phyloP scores from a whole-genome alignment of 179 eudicot genomes.

The Gypsophila paniculata region DNA sequence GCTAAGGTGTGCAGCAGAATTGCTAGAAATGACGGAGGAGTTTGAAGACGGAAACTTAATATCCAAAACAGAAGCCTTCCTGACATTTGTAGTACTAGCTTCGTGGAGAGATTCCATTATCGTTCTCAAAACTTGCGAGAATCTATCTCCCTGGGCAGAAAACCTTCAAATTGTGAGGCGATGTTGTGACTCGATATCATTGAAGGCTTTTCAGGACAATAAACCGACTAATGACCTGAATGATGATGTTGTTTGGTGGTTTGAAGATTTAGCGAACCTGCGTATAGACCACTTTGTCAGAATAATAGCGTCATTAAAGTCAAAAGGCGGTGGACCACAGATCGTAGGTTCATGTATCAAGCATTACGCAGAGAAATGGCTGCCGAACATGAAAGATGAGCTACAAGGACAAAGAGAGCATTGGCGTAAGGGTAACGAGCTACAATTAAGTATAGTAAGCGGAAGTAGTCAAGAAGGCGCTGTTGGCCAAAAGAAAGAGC shows the following conservation, averaged over 20 bases:
- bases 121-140: constrained; percentile 31
- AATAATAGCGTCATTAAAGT: constrained; percentile 46
- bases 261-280: constrained; percentile 43
- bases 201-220: constrained; percentile 42
- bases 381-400: constrained; percentile 39
- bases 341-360: constrained; percentile 45
- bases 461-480: constrained; percentile 28
- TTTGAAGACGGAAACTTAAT: constrained; percentile 60
- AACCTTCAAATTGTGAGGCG: constrained; percentile 56
- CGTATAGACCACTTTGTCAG: constrained; percentile 54
- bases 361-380: constrained; percentile 53
- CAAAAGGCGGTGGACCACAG: constrained; percentile 40
- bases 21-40: constrained; percentile 56
- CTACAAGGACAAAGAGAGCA: constrained; percentile 22
- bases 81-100: constrained; percentile 48
- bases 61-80: constrained; percentile 52
- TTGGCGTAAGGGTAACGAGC: constrained; percentile 27
- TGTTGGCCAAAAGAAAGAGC: constrained; percentile 37
- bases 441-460: constrained; percentile 35
- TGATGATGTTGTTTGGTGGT: constrained; percentile 44
- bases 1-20: constrained; percentile 53
- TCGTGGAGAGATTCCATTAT: constrained; percentile 49
- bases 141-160: constrained; percentile 61
- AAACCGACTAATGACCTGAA: constrained; percentile 18
- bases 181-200: constrained; percentile 55